Evolutionary conservation across 1,284 basidiomycete genomes (phyloP).

Genomic region (Sanghuangporus weigelae): DNA sequence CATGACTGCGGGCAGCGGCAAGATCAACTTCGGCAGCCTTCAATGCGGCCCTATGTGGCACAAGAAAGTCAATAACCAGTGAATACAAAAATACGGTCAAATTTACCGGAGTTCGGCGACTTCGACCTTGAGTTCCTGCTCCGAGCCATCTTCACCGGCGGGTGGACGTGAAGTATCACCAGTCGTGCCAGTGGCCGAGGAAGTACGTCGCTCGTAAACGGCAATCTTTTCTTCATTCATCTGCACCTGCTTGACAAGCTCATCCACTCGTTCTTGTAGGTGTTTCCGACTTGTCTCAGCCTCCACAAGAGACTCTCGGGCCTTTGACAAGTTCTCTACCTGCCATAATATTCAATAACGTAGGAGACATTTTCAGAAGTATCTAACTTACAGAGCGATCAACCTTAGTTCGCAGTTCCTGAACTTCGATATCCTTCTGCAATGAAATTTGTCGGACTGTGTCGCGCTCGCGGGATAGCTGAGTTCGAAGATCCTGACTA

Average conservation of each 20-base stretch:
- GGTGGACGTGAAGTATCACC: conserved; percentile 22
- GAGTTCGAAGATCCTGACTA: conserved; percentile 70
- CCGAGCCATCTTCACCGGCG: conserved; percentile 47
- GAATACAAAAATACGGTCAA: neutral
- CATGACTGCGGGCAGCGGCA: conserved; percentile 61
- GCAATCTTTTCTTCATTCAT: conserved; percentile 80
- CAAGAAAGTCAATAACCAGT: neutral
- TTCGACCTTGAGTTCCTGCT: conserved; percentile 80
- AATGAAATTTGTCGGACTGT: conserved; percentile 64
- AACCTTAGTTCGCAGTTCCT: conserved; percentile 68
- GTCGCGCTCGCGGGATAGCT: conserved; percentile 79
- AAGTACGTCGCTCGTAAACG: conserved; percentile 74
- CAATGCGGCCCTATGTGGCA: conserved; percentile 52
- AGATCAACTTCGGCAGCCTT: conserved; percentile 76
- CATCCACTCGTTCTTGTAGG: conserved; percentile 71
- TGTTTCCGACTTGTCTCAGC: conserved; percentile 81
- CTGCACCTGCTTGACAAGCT: conserved; percentile 65
- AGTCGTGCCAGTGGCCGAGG: conserved; percentile 25
- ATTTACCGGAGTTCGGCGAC: conserved; percentile 77
- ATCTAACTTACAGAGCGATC: conserved; percentile 63
- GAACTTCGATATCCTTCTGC: conserved; percentile 78
- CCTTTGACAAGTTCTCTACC: conserved; percentile 62
- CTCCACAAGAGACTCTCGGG: conserved; percentile 67
- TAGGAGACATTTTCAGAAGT: neutral
- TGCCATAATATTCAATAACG: conserved; percentile 24